These are phyloP conservation scores for Corylus heterophylla DNA, from an alignment of 306 rosid genomes.

Conservation along the genomic window DNA sequence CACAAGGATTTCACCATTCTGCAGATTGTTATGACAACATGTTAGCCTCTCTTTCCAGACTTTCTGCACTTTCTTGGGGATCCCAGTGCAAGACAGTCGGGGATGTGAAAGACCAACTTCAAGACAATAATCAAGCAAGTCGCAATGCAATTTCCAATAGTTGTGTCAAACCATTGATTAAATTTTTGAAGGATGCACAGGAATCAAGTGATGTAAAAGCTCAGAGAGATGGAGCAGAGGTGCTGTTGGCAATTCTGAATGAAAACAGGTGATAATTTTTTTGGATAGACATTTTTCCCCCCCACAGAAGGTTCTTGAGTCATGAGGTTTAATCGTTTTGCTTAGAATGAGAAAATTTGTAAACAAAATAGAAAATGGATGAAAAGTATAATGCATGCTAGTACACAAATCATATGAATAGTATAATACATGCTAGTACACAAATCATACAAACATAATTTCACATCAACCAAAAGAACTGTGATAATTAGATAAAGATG, in stretches of 20 bases:
- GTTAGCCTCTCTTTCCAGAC: conserved; percentile 5
- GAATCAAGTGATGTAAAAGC: conserved; percentile 19
- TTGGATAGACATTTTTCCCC: neutral
- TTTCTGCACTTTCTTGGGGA: conserved; percentile 30
- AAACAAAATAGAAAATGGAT: neutral
- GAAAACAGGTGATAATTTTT: conserved; percentile 21
- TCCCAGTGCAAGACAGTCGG: conserved; percentile 32
- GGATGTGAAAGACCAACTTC: conserved; percentile 11
- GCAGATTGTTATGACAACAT: neutral
- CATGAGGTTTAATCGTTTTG: neutral
- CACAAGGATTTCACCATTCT: neutral
- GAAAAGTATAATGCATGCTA: neutral
- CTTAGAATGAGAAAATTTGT: neutral
- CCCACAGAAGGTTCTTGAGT: neutral
- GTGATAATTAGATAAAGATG: neutral
- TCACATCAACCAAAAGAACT: neutral
- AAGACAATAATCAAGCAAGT: neutral
- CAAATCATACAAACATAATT: neutral
- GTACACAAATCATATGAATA: too few species aligned
- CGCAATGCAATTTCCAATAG: neutral
- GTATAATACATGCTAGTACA: neutral
- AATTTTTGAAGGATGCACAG: conserved; percentile 26
- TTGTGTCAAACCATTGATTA: conserved; percentile 14
- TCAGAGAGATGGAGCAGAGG: conserved; percentile 29
- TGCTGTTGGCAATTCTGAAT: conserved; percentile 24